phyloP scores from a whole-genome alignment of 176 grass and related monocot species.

The Carex scoparia region DNA sequence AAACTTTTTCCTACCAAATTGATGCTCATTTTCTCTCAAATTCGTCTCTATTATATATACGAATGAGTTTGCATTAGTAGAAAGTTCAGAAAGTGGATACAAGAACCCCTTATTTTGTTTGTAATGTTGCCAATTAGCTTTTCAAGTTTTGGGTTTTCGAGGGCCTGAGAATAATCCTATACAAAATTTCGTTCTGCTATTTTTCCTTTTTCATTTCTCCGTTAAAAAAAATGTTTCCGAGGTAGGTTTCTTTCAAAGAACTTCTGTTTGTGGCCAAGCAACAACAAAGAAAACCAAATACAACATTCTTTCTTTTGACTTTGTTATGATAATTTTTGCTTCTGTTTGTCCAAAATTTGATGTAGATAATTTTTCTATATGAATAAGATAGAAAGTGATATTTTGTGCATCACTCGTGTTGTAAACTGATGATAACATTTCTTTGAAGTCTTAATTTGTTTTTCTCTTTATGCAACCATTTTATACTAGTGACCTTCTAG shows the following conservation, averaged over 20 bases:
- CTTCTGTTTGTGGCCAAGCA: background rate
- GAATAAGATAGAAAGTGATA: background rate
- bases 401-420: background rate
- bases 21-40: background rate
- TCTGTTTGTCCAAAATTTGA: background rate
- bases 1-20: background rate
- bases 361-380: background rate
- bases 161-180: background rate
- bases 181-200: background rate
- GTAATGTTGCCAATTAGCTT: background rate
- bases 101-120: background rate
- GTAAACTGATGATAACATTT: background rate
- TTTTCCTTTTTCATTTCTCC: background rate
- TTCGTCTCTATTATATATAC: background rate
- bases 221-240: background rate
- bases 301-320: background rate
- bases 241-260: background rate
- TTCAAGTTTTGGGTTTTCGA: background rate
- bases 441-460: background rate
- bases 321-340: background rate
- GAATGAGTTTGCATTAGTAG: background rate
- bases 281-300: constrained; percentile 10
- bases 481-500: constrained; percentile 1
- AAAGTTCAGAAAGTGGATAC: background rate
- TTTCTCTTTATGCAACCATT: background rate